Conservation (phyloP, 2,329 filamentous ascomycete genomes). For the Sporothrix inflata region DNA sequence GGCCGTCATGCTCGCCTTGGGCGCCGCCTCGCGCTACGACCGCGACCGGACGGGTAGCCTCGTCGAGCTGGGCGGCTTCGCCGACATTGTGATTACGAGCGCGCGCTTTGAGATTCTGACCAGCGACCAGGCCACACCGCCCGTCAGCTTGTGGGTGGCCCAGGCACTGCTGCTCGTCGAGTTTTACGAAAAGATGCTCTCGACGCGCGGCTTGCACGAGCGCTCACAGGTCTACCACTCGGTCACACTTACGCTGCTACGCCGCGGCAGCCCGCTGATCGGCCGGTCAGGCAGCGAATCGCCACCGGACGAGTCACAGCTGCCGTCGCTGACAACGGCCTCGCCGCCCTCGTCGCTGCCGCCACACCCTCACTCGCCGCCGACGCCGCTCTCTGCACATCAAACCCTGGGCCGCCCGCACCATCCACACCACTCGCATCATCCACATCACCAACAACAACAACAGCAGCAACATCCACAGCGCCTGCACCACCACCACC, state of each 20-base stretch:
- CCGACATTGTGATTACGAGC: constrained; percentile 67
- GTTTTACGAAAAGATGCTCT: constrained; percentile 91
- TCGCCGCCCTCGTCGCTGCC: neutral
- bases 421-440: constrained; percentile 13
- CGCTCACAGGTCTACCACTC: constrained; percentile 88
- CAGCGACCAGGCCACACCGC: constrained; percentile 78
- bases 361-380: constrained; percentile 9
- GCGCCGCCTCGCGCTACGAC: constrained; percentile 76
- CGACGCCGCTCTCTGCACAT: constrained; percentile 20
- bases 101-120: constrained; percentile 84
- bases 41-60: constrained; percentile 55
- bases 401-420: neutral
- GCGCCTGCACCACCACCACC: constrained; percentile 20
- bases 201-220: constrained; percentile 79
- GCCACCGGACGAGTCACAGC: constrained; percentile 61
- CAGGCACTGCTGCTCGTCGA: constrained; percentile 83
- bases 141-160: constrained; percentile 85
- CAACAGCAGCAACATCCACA: neutral
- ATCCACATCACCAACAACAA: constrained; percentile 11
- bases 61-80: constrained; percentile 51
- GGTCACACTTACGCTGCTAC: constrained; percentile 81
- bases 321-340: neutral
- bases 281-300: constrained; percentile 79
- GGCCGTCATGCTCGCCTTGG: constrained; percentile 81
- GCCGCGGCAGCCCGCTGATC: constrained; percentile 82